Evolutionary conservation across 2,329 filamentous ascomycete genomes (phyloP).

Genomic region (Fusarium goolgardi): DNA sequence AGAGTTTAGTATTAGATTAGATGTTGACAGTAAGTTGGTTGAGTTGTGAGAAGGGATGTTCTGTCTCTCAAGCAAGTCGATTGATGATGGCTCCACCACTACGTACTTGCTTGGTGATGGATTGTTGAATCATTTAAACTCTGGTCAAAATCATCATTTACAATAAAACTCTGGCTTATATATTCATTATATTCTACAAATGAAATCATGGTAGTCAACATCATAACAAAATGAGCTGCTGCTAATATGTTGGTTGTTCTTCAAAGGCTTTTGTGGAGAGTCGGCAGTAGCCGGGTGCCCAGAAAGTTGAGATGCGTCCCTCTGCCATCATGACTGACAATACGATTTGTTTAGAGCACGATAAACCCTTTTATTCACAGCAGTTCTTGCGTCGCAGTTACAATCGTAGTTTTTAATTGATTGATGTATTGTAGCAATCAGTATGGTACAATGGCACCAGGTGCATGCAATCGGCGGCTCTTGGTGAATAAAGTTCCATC

Average conservation of each 20-base stretch:
- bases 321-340: conserved; percentile 11
- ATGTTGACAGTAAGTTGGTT: conserved; percentile 19
- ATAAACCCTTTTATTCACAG: conserved; percentile 15
- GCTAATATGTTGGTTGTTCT: conserved; percentile 19
- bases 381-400: conserved; percentile 20
- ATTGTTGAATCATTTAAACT: background rate
- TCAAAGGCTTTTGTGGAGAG: conserved; percentile 35
- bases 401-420: conserved; percentile 35
- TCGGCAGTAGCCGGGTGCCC: conserved; percentile 45
- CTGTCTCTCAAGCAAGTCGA: conserved; percentile 15
- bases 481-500: conserved; percentile 40
- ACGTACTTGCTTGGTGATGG: conserved; percentile 17
- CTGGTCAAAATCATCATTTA: background rate
- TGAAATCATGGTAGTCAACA: conserved; percentile 6
- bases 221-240: conserved; percentile 2
- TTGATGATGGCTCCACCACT: conserved; percentile 32
- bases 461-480: conserved; percentile 42
- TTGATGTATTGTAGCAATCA: conserved; percentile 51
- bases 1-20: conserved; percentile 25
- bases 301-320: conserved; percentile 36
- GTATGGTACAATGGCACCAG: conserved; percentile 52
- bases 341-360: conserved; percentile 16
- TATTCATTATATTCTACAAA: background rate
- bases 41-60: conserved; percentile 26
- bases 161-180: background rate